Base-by-base conservation (phyloP, 495 filamentous ascomycete species). In the Jackrogersella multiformis region DNA sequence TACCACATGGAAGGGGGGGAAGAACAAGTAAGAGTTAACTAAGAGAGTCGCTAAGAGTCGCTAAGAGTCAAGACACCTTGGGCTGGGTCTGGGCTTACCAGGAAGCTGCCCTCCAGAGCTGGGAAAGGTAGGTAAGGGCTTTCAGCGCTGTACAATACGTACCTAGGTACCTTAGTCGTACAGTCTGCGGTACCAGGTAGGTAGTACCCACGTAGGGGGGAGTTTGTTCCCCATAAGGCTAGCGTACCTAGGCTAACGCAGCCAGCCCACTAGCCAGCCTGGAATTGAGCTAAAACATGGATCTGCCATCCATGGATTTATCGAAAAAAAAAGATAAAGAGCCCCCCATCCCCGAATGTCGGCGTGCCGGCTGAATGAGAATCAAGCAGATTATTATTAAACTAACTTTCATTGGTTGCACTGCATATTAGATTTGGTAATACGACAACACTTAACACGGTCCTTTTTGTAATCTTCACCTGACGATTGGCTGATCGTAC, bases 341-440 rank as follows among this genome's bases (percentile, higher is more conserved):
- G 9, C 8, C 12, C 32, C 30, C 63, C 57, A 38, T 56, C 62
- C n/a, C 67, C 67, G 67, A 66, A 36, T 26, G 55, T 70, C 67
- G 67, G 67, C 67, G 32, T 51, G 52, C 68, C 64, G 68, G 68
- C 30, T 71, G 63, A 71, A 71, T 71, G 63, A 70, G 67, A 21
- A 34, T 62, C 48, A 12, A 60, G 52, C 30, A 16, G 64, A 71
- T 71, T 71, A 71, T 71, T 56, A 71, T 71, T 71, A 49, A 68
- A 67, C 15, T 18, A 18, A 1, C 21, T 56, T 4, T 36, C 2
- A 71, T 71, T 71, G 68, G 68, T 48, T 48, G 32, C 4, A 24
- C n/a, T 4, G 4, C 16, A 58, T 55, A 70, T 70, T 61, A 39
- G 20, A 70, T 70, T 70, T 70, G 67, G 42, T 70, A 70, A 62